These are phyloP conservation scores for Jatropha multifida DNA, from an alignment of 441 rosid species.

Conservation along the genomic window DNA sequence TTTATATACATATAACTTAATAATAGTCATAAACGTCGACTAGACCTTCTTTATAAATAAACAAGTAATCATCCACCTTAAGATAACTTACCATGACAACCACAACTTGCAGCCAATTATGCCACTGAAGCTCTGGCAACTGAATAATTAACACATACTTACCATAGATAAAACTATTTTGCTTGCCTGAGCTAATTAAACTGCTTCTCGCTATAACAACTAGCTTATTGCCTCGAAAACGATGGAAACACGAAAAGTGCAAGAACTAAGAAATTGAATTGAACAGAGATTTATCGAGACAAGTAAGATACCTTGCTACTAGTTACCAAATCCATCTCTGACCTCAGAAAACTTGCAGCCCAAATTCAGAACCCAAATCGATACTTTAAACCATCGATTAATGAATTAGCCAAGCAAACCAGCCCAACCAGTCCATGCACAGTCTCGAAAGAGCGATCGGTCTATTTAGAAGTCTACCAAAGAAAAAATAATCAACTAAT, in stretches of 20 bases:
- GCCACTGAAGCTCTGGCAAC: not conserved
- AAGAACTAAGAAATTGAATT: not conserved
- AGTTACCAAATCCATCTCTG: slow-evolving; percentile 72
- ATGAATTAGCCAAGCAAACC: slow-evolving; percentile 29
- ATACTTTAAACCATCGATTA: slow-evolving; percentile 26
- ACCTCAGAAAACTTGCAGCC: slow-evolving; percentile 25
- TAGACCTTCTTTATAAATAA: too few species aligned
- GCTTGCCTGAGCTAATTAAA: not conserved
- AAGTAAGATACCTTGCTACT: slow-evolving; percentile 66
- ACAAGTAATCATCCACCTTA: not conserved
- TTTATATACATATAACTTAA: too few species aligned
- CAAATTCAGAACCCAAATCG: slow-evolving; percentile 26
- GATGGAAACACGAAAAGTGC: not conserved
- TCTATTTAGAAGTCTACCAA: slow-evolving; percentile 32
- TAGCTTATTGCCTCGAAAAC: not conserved
- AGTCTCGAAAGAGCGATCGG: slow-evolving; percentile 34
- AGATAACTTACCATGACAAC: not conserved
- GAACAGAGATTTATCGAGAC: not conserved
- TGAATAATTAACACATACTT: not conserved
- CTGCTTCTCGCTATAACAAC: not conserved
- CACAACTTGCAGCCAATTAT: not conserved
- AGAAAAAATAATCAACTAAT: slow-evolving; percentile 15
- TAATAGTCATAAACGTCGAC: too few species aligned
- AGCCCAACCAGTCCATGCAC: slow-evolving; percentile 25
- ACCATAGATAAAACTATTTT: not conserved